A percentile compares a stretch with the other conserved stretches of the same genome.
Evolutionary conservation across 2,329 filamentous ascomycete genomes (phyloP).

Genomic region (Colletotrichum sp.): DNA sequence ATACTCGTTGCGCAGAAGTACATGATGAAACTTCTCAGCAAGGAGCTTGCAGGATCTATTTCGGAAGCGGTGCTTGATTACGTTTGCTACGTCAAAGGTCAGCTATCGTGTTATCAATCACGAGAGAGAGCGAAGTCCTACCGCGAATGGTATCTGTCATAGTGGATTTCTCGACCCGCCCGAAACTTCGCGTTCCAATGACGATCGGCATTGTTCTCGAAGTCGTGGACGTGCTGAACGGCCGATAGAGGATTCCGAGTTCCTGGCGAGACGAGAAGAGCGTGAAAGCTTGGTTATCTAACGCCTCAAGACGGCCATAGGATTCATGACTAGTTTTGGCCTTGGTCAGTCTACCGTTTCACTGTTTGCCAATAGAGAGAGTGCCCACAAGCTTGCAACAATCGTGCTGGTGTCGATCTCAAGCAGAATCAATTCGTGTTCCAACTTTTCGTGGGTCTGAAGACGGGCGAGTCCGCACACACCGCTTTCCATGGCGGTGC

Average conservation of each 20-base stretch:
- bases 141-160: background rate
- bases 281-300: background rate
- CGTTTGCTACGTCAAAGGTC: background rate
- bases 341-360: background rate
- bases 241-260: background rate
- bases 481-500: no score
- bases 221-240: background rate
- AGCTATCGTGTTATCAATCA: background rate
- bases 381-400: background rate
- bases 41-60: background rate
- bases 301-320: background rate
- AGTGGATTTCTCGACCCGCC: background rate
- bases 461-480: background rate
- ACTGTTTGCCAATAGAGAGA: background rate
- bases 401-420: background rate
- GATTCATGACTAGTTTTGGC: background rate
- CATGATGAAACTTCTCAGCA: background rate
- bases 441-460: fast-evolving
- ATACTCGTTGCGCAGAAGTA: background rate
- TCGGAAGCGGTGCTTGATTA: background rate
- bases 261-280: background rate
- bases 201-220: background rate
- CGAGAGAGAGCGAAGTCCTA: background rate
- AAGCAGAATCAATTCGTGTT: fast-evolving
- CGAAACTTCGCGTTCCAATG: background rate